These are phyloP conservation scores for Venturia asperata DNA, from an alignment of 2,329 filamentous ascomycete genomes.

Conservation along the genomic window DNA sequence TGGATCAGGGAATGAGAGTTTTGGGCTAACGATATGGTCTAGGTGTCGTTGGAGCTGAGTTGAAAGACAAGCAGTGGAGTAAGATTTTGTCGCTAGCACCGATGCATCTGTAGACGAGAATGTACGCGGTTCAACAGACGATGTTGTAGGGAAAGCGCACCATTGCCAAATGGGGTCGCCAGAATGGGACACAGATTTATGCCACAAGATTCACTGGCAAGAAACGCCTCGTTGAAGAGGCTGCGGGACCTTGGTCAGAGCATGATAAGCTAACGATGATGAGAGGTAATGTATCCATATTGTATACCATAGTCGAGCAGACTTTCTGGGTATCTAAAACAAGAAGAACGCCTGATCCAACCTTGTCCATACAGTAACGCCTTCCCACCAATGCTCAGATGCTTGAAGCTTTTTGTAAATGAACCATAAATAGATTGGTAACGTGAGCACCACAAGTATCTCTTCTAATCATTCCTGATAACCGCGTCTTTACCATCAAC, in stretches of 20 bases:
- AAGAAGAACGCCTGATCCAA: slow-evolving; percentile 7
- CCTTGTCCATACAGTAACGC: background rate
- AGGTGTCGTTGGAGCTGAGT: slow-evolving; percentile 81
- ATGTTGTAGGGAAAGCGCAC: background rate
- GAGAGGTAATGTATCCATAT: slow-evolving; percentile 11
- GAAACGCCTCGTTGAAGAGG: background rate
- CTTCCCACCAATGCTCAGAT: slow-evolving; percentile 4
- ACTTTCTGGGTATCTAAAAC: slow-evolving; percentile 11
- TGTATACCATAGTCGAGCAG: slow-evolving; percentile 11
- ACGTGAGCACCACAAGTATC: background rate
- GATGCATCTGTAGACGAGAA: slow-evolving; percentile 49
- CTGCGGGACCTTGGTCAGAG: background rate
- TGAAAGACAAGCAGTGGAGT: slow-evolving; percentile 91
- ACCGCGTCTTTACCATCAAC: slow-evolving; percentile 14
- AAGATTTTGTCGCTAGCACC: slow-evolving; percentile 96
- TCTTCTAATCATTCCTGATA: background rate
- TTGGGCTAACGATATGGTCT: slow-evolving; percentile 17
- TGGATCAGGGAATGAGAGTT: too few relatives aligned
- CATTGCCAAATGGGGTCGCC: background rate
- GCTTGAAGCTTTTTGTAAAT: background rate
- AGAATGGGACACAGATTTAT: background rate
- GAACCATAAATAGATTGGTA: background rate
- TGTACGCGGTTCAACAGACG: background rate
- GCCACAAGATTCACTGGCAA: background rate
- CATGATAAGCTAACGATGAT: background rate